phyloP scores from a whole-genome alignment of 352 stramenopile genomes.

The Globisporangium cederbergense region DNA sequence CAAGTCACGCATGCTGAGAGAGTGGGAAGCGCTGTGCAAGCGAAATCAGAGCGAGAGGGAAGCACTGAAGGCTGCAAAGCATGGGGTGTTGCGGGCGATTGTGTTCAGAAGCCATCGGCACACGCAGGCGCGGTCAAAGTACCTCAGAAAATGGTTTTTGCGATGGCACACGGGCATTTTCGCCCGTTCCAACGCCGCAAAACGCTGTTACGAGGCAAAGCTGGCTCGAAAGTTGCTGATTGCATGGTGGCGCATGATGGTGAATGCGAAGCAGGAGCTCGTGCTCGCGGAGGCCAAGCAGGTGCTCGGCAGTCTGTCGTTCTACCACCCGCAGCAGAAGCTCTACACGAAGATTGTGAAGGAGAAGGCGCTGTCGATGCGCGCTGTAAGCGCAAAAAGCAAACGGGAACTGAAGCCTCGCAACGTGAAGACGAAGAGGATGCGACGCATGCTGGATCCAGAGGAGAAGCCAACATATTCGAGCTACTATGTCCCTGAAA shows the following conservation, averaged over 20 bases:
- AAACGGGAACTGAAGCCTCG: background rate
- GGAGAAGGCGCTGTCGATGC: conserved; percentile 4
- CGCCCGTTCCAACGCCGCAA: conserved; percentile 3
- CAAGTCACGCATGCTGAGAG: background rate
- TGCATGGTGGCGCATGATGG: conserved; percentile 40
- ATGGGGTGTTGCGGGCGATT: conserved; percentile 5
- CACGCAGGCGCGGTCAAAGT: background rate
- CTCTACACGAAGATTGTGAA: conserved; percentile 16
- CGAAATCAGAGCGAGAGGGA: conserved; percentile 4
- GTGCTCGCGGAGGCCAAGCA: conserved; percentile 38
- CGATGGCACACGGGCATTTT: conserved; percentile 4
- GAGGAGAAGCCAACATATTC: conserved; percentile 24
- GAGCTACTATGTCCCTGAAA: background rate
- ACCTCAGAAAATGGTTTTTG: conserved; percentile 12
- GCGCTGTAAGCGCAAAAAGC: too few species aligned
- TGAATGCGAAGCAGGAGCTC: conserved; percentile 51
- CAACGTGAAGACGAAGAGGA: conserved; percentile 19
- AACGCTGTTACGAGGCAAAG: conserved; percentile 13
- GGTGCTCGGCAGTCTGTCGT: conserved; percentile 30
- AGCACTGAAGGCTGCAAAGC: background rate
- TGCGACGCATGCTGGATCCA: conserved; percentile 39
- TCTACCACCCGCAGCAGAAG: conserved; percentile 34
- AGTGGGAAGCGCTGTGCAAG: conserved; percentile 9
- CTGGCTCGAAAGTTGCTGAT: conserved; percentile 22
- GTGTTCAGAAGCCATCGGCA: background rate